phyloP scores from a whole-genome alignment of 305 asterid species.

The Solanum hybrid region DNA sequence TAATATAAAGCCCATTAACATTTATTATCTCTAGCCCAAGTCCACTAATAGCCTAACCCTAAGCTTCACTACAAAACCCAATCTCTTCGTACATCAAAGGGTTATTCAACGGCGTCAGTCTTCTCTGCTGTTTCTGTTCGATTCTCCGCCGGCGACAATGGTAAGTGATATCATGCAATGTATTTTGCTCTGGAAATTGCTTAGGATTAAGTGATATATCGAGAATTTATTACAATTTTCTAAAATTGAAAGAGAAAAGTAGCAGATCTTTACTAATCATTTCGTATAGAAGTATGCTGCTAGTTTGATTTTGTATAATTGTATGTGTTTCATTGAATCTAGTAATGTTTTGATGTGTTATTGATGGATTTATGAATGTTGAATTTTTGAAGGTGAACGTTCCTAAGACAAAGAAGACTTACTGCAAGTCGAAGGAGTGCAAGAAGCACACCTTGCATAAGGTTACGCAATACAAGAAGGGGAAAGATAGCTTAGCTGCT shows the following conservation, averaged over 20 bases:
- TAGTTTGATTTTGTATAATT: neutral
- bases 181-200: neutral
- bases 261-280: neutral
- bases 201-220: neutral
- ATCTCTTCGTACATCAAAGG: neutral
- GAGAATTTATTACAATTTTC: neutral
- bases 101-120: neutral
- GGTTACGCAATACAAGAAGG: conserved; percentile 9
- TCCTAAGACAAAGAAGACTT: conserved; percentile 6
- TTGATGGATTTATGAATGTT: neutral
- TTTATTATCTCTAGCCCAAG: neutral
- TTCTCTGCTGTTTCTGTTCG: neutral
- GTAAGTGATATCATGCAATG: neutral
- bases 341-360: neutral
- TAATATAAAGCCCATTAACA: neutral
- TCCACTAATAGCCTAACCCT: neutral
- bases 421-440: conserved; percentile 8
- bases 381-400: conserved; percentile 9
- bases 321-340: neutral
- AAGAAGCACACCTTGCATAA: conserved; percentile 13
- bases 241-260: neutral
- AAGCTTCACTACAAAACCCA: neutral
- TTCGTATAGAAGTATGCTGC: neutral
- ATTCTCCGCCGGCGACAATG: neutral
- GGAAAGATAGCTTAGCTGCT: conserved; percentile 7